phyloP scores from a whole-genome alignment of 306 rosid genomes.

The Trifolium fragiferum region DNA sequence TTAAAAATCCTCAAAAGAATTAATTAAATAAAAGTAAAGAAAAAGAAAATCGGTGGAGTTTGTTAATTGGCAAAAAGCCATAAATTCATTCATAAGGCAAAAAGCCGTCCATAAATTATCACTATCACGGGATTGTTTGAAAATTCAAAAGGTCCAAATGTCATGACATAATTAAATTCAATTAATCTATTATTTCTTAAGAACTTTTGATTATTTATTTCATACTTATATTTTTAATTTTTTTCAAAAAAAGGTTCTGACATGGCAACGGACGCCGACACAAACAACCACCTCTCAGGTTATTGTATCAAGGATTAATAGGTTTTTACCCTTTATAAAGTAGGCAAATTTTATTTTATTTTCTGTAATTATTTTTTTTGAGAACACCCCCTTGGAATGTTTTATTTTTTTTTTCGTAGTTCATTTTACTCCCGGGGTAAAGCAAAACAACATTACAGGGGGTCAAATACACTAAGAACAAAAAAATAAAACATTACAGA shows the following conservation, averaged over 20 bases:
- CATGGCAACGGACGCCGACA: conserved; percentile 32
- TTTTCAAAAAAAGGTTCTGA: neutral
- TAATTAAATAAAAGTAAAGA: neutral
- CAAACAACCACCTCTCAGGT: conserved; percentile 31
- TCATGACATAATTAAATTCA: conserved; percentile 33
- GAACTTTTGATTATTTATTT: too few relatives aligned
- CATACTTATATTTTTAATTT: too few relatives aligned
- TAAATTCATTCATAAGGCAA: conserved; percentile 35
- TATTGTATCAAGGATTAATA: too few relatives aligned
- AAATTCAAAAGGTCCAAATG: conserved; percentile 35
- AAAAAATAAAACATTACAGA: too few relatives aligned
- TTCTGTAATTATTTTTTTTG: too few relatives aligned
- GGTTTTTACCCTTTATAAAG: too few relatives aligned
- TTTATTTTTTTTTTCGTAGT: too few relatives aligned
- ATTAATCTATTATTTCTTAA: neutral
- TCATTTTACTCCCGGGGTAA: too few relatives aligned
- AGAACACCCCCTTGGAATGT: too few relatives aligned
- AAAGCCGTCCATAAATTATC: conserved; percentile 40
- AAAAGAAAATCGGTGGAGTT: conserved; percentile 30
- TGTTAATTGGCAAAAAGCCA: conserved; percentile 27
- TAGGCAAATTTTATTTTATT: too few relatives aligned
- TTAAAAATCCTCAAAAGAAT: neutral
- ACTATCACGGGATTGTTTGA: conserved; percentile 49
- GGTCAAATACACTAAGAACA: too few relatives aligned
- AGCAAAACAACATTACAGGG: too few relatives aligned